phyloP scores from a whole-genome alignment of 2,329 filamentous ascomycete genomes.

The Phialocephala subalpina region DNA sequence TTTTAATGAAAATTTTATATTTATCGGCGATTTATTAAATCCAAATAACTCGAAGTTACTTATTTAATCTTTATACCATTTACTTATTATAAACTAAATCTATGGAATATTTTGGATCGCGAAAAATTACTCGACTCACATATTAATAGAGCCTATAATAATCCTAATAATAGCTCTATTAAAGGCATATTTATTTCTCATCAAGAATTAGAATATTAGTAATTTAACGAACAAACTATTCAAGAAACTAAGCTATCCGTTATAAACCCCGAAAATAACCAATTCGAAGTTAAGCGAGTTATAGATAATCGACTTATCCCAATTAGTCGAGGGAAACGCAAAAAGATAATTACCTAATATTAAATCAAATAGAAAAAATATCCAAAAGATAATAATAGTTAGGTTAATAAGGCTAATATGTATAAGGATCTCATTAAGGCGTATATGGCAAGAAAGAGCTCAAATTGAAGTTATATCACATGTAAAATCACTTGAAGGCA shows the following conservation, averaged over 20 bases:
- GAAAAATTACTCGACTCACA: slow-evolving; percentile 18
- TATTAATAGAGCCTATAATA: slow-evolving; percentile 22
- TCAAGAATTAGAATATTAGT: slow-evolving; percentile 21
- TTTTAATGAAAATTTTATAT: slow-evolving; percentile 26
- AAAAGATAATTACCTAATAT: slow-evolving; percentile 30
- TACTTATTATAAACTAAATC: slow-evolving; percentile 30
- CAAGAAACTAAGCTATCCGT: slow-evolving; percentile 20
- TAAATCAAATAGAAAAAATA: slow-evolving; percentile 27
- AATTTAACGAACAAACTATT: slow-evolving; percentile 21
- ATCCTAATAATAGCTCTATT: slow-evolving; percentile 20
- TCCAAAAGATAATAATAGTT: slow-evolving; percentile 24
- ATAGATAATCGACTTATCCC: slow-evolving; percentile 28
- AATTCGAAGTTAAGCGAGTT: slow-evolving; percentile 29
- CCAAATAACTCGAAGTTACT: slow-evolving; percentile 25
- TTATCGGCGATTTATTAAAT: slow-evolving; percentile 26
- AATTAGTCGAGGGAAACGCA: slow-evolving; percentile 25
- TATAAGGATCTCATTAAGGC: slow-evolving; percentile 26
- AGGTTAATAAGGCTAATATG: slow-evolving; percentile 29
- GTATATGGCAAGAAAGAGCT: slow-evolving; percentile 25
- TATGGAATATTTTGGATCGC: slow-evolving; percentile 24
- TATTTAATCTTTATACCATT: slow-evolving; percentile 28
- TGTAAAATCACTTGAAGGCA: slow-evolving; percentile 23
- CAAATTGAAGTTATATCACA: slow-evolving; percentile 26
- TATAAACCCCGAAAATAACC: slow-evolving; percentile 26
- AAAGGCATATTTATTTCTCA: slow-evolving; percentile 25